phyloP scores from a whole-genome alignment of 306 rosid genomes.

The Trifolium fragiferum region DNA sequence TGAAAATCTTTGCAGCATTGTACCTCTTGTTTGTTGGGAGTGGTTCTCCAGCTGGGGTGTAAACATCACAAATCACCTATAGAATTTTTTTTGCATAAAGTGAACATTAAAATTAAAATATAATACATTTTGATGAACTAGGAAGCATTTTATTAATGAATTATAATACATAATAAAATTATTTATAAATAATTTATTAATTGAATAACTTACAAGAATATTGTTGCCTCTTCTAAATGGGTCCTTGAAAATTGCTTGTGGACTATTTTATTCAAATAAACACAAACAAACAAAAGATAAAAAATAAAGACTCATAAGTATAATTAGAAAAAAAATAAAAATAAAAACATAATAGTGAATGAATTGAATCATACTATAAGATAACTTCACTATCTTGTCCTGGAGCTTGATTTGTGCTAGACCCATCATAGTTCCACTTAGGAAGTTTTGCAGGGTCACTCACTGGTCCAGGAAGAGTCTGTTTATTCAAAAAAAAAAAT shows the following conservation, averaged over 20 bases:
- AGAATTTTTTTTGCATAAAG: neutral
- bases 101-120: neutral
- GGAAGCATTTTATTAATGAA: neutral
- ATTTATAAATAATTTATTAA: neutral
- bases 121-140: neutral
- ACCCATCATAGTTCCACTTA: constrained; percentile 47
- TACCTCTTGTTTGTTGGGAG: constrained; percentile 46
- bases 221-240: constrained; percentile 71
- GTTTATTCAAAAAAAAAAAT: neutral
- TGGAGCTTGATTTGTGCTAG: constrained; percentile 77
- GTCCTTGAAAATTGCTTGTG: constrained; percentile 72
- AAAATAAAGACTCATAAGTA: constrained; percentile 16
- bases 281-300: neutral
- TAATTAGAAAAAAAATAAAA: neutral
- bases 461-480: constrained; percentile 67
- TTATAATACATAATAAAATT: neutral
- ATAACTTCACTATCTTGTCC: constrained; percentile 79
- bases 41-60: constrained; percentile 72
- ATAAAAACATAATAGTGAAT: neutral
- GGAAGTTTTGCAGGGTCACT: constrained; percentile 71
- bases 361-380: constrained; percentile 52
- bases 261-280: constrained; percentile 45
- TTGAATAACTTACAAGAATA: constrained; percentile 56
- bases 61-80: constrained; percentile 67
- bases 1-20: constrained; percentile 66